Evolutionary conservation across 305 asterid genomes (phyloP).

Genomic region (Fraxinus baroniana): DNA sequence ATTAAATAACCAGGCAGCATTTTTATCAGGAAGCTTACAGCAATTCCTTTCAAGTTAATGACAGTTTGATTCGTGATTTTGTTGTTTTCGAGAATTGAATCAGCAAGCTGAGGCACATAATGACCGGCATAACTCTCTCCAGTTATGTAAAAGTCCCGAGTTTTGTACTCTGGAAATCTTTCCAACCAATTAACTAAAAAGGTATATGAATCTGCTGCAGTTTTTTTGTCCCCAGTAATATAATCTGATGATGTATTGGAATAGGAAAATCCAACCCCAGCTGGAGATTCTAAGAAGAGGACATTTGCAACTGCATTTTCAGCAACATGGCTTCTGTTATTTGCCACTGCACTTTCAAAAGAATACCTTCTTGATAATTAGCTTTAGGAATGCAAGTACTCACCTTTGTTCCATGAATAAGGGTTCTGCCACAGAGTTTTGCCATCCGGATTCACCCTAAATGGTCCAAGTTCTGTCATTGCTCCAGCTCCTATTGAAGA

Average conservation of each 20-base stretch:
- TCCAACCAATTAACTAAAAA: conserved; percentile 46
- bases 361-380: background rate
- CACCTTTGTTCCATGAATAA: conserved; percentile 36
- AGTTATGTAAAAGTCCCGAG: conserved; percentile 35
- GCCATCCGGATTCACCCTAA: conserved; percentile 32
- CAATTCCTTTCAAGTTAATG: conserved; percentile 45
- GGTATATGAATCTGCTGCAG: conserved; percentile 44
- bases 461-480: conserved; percentile 38
- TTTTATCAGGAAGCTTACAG: conserved; percentile 23
- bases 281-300: conserved; percentile 55
- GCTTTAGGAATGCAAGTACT: background rate
- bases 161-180: conserved; percentile 47
- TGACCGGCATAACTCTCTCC: conserved; percentile 55
- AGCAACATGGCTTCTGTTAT: background rate
- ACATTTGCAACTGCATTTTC: conserved; percentile 42
- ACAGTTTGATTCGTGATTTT: conserved; percentile 19
- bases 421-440: conserved; percentile 28
- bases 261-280: conserved; percentile 53
- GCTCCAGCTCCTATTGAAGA: conserved; percentile 46
- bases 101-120: conserved; percentile 51
- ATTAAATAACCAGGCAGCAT: background rate
- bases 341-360: background rate
- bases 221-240: conserved; percentile 32
- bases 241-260: conserved; percentile 40
- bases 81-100: conserved; percentile 35